Evolutionary conservation across 192 early-diverging fungal species (phyloP).

Genomic region (Mortierella hygrophila): DNA sequence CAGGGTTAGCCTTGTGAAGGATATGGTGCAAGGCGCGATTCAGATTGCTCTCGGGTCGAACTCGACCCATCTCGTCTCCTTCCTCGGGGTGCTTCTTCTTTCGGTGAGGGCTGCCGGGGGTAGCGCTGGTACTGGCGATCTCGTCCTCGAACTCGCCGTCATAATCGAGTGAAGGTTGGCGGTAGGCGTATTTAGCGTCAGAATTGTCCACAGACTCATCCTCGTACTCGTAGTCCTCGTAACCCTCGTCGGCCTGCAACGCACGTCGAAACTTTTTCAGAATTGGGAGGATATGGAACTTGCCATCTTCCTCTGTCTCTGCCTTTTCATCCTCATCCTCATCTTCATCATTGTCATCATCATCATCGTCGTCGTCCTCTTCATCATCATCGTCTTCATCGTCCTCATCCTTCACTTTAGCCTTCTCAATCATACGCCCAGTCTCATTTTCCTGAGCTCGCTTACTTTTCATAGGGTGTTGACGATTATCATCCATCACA

Average conservation of each 20-base stretch:
- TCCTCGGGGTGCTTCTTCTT: not conserved
- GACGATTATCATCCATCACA: conserved; percentile 5
- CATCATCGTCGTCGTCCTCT: not conserved
- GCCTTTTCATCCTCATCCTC: not conserved
- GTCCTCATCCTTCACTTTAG: not conserved
- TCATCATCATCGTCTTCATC: not conserved
- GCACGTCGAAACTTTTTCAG: not conserved
- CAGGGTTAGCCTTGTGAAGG: not conserved
- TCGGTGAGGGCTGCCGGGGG: not conserved
- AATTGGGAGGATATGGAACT: not conserved
- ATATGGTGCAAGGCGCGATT: not conserved
- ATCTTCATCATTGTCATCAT: not conserved
- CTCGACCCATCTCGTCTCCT: not conserved
- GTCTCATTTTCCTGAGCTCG: no score
- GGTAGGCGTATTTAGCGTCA: not conserved
- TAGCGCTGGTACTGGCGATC: conserved; percentile 5
- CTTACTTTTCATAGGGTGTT: no score
- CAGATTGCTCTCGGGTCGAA: not conserved
- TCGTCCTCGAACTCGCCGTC: not conserved
- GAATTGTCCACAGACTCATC: not conserved
- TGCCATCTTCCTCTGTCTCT: not conserved
- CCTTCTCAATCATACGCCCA: no score
- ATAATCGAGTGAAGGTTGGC: not conserved
- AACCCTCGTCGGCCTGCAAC: not conserved
- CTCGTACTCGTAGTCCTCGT: not conserved